A percentile compares a stretch with the other conserved stretches of the same genome.
phyloP scores from a whole-genome alignment of 441 rosid species.

The Gossypium laxum region DNA sequence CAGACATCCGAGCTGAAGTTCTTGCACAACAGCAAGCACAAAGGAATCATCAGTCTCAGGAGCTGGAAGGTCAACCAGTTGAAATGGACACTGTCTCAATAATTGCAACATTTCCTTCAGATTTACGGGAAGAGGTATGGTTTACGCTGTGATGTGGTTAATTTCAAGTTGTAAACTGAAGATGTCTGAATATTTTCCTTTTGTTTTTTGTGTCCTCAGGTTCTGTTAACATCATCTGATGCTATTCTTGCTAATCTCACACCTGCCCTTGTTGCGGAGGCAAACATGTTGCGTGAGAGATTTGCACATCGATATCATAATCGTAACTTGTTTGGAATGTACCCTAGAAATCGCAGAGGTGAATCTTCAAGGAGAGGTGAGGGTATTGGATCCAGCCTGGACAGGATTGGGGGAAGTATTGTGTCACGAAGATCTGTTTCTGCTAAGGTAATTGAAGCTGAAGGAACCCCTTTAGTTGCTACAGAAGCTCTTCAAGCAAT shows the following conservation, averaged over 20 bases:
- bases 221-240: conserved; percentile 88
- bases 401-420: conserved; percentile 47
- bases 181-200: background rate
- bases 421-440: conserved; percentile 57
- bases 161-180: background rate
- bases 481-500: conserved; percentile 71
- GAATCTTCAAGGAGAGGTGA: conserved; percentile 87
- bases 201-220: conserved; percentile 36
- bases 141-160: conserved; percentile 10
- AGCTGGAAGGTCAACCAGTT: conserved; percentile 98
- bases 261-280: conserved; percentile 98
- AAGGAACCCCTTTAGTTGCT: conserved; percentile 80
- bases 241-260: conserved; percentile 95
- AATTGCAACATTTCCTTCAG: conserved; percentile 94
- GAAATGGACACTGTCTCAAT: conserved; percentile 99
- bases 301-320: conserved; percentile 84
- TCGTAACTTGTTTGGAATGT: conserved; percentile 83
- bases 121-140: conserved; percentile 86
- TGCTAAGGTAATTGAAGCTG: conserved; percentile 73
- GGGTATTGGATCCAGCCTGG: conserved; percentile 57
- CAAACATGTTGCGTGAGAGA: conserved; percentile 94
- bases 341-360: conserved; percentile 88
- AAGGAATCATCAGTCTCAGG: conserved; percentile 83
- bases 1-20: conserved; percentile 91
- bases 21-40: conserved; percentile 95